A percentile compares a stretch with the other conserved stretches of the same genome.
phyloP scores from a whole-genome alignment of 83 land plant genomes.

The Thuja plicata region DNA sequence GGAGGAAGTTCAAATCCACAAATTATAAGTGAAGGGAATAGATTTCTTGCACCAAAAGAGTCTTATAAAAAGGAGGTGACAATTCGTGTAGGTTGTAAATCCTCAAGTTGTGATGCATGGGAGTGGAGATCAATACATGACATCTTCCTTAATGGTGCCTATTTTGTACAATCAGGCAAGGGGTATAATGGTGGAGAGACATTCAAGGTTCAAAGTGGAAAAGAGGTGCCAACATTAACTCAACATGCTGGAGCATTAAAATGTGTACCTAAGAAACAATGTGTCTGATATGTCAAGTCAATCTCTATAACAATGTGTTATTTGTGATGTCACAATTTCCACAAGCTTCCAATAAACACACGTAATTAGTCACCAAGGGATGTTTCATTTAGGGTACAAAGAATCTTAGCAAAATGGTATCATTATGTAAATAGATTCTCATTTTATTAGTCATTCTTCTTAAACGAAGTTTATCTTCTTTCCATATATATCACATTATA shows the following conservation, averaged over 20 bases:
- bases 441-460: no score
- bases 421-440: no score
- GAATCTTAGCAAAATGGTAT: no score
- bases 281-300: not conserved
- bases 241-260: not conserved
- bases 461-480: no score
- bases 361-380: no score
- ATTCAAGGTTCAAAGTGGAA: not conserved
- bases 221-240: not conserved
- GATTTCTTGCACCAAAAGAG: constrained; percentile 37
- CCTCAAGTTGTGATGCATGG: constrained; percentile 1
- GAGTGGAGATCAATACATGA: constrained; percentile 26
- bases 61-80: constrained; percentile 28
- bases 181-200: not conserved
- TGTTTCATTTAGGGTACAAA: no score
- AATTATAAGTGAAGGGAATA: constrained; percentile 47
- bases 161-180: constrained; percentile 12
- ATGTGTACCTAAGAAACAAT: not conserved
- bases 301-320: not conserved
- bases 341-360: no score
- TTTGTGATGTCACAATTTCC: no score
- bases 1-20: constrained; percentile 60
- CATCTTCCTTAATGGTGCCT: constrained; percentile 35
- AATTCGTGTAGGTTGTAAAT: constrained; percentile 10
- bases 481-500: no score